Evolutionary conservation across 345 rosid species (phyloP).

Genomic region (Salix brachista): DNA sequence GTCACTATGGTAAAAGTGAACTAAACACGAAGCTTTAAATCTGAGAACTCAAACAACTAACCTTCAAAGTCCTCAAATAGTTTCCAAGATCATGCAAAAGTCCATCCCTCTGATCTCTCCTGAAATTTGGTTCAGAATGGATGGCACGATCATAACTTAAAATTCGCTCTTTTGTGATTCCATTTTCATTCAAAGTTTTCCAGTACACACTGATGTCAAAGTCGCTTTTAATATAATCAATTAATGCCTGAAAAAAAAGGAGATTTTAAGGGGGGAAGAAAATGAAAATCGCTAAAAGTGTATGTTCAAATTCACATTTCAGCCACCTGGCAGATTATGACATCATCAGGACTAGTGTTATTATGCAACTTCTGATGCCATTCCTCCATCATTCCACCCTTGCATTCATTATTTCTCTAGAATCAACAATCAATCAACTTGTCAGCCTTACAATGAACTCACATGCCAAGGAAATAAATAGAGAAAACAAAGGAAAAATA

Average conservation of each 20-base stretch:
- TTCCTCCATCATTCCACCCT: constrained; percentile 99
- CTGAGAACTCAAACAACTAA: constrained; percentile 28
- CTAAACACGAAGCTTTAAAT: constrained; percentile 6
- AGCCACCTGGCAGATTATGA: constrained; percentile 89
- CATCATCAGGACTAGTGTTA: constrained; percentile 99
- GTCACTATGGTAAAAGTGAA: background rate
- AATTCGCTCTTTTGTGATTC: constrained; percentile 88
- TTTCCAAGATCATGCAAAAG: constrained; percentile 87
- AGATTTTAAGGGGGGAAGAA: constrained; percentile 1
- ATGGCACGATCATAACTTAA: constrained; percentile 95
- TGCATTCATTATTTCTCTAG: constrained; percentile 90
- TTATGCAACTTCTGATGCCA: constrained; percentile 99
- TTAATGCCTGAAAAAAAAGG: constrained; percentile 67
- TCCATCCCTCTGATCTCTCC: constrained; percentile 74
- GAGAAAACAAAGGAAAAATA: constrained; percentile 8
- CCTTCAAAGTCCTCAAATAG: constrained; percentile 97
- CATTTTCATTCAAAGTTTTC: constrained; percentile 94
- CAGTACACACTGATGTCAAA: constrained; percentile 81
- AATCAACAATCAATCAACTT: constrained; percentile 13
- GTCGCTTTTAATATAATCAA: constrained; percentile 70
- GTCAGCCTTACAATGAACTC: background rate
- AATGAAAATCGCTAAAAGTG: background rate
- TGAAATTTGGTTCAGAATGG: constrained; percentile 79
- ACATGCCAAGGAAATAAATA: constrained; percentile 7
- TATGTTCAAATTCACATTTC: constrained; percentile 16